phyloP scores from a whole-genome alignment of 1,284 basidiomycete genomes.

The Ganoderma lucidum region DNA sequence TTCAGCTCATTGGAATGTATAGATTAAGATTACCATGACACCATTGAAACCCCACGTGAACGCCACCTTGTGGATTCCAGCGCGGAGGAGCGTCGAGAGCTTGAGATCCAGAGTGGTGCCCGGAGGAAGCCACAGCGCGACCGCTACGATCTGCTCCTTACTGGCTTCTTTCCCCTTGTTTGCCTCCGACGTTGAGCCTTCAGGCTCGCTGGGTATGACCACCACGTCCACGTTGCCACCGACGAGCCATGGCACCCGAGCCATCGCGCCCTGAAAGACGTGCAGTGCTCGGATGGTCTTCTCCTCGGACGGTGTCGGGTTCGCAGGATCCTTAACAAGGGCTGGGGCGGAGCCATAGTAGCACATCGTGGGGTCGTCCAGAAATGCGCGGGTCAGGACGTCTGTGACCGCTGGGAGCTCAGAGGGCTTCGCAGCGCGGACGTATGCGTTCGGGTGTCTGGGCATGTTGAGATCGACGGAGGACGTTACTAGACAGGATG shows the following conservation, averaged over 20 bases:
- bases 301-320: not conserved
- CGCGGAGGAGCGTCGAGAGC: not conserved
- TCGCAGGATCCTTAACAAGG: not conserved
- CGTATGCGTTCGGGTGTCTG: not conserved
- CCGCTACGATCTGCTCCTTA: not conserved
- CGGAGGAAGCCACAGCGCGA: not conserved
- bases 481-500: no score
- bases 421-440: not conserved
- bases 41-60: not conserved
- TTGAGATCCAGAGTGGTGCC: not conserved
- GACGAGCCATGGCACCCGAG: not conserved
- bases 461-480: not conserved
- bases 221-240: not conserved
- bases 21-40: no score
- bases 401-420: not conserved
- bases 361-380: not conserved
- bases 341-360: not conserved
- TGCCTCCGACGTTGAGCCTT: no score
- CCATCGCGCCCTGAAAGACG: not conserved
- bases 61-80: not conserved
- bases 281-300: not conserved
- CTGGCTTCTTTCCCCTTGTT: not conserved
- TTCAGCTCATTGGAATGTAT: no score
- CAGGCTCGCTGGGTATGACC: not conserved
- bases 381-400: not conserved